Conservation (phyloP, 169 alveolate species). For the Perkinsus chesapeaki region DNA sequence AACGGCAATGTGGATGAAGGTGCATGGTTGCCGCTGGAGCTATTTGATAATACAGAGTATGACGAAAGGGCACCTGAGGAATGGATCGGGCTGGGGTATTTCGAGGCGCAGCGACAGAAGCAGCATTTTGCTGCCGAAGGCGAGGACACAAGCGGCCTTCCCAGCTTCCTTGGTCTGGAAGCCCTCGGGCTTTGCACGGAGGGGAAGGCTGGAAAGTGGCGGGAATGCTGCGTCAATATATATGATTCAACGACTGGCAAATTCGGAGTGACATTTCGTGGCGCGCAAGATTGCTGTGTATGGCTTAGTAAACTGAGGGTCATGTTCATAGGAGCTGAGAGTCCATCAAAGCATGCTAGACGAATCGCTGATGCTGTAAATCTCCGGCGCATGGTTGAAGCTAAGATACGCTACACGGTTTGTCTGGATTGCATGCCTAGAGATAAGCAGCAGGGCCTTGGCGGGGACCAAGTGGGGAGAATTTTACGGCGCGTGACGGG, state of each 20-base stretch:
- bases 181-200: slow-evolving; percentile 53
- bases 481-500: background rate
- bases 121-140: slow-evolving; percentile 28
- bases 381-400: background rate
- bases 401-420: background rate
- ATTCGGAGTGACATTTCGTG: slow-evolving; percentile 12
- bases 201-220: slow-evolving; percentile 65
- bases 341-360: background rate
- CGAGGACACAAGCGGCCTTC: background rate
- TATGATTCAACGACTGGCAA: slow-evolving; percentile 10
- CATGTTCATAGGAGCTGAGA: background rate
- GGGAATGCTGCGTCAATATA: slow-evolving; percentile 41
- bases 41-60: slow-evolving; percentile 78
- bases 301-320: background rate
- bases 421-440: background rate
- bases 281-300: background rate
- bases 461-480: background rate
- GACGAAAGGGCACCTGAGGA: slow-evolving; percentile 77
- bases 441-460: background rate
- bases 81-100: slow-evolving; percentile 64
- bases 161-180: slow-evolving; percentile 37
- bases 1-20: slow-evolving; percentile 52
- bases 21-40: slow-evolving; percentile 68
- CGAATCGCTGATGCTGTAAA: background rate
- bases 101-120: slow-evolving; percentile 51